A percentile compares a stretch with the other conserved stretches of the same genome.
Evolutionary conservation across 805 yeast genomes (phyloP).

Genomic region (Starmerella sirachaensis): DNA sequence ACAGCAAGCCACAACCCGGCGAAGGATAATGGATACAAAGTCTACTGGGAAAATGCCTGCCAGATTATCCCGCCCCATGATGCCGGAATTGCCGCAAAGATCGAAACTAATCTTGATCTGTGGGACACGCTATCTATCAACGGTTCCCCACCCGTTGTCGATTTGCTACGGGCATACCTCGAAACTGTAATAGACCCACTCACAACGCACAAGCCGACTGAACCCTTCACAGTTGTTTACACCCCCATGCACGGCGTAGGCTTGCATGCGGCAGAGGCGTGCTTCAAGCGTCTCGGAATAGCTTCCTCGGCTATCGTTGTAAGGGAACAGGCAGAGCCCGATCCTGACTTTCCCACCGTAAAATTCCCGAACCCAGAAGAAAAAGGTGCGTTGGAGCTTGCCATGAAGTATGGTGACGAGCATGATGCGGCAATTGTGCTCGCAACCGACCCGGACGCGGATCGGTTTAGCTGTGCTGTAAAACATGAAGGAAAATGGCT

Average conservation of each 20-base stretch:
- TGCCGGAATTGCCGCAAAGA: conserved; percentile 50
- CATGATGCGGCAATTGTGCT: conserved; percentile 44
- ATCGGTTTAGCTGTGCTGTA: conserved; percentile 74
- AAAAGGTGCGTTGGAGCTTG: conserved; percentile 72
- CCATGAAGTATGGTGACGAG: conserved; percentile 49
- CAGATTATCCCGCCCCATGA: conserved; percentile 94
- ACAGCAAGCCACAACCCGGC: conserved; percentile 35
- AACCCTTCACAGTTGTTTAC: conserved; percentile 42
- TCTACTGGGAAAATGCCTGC: conserved; percentile 86
- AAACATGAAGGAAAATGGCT: conserved; percentile 45
- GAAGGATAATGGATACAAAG: conserved; percentile 82
- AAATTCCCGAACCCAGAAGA: conserved; percentile 93
- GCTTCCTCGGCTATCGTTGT: conserved; percentile 36
- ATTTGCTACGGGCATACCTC: conserved; percentile 6
- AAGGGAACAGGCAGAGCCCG: conserved; percentile 55
- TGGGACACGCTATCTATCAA: conserved; percentile 30
- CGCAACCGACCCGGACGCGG: conserved; percentile 97
- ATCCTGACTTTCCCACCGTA: conserved; percentile 80
- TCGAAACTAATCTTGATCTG: conserved; percentile 50
- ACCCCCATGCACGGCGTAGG: conserved; percentile 98
- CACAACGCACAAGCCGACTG: not conserved
- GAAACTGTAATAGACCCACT: conserved; percentile 9
- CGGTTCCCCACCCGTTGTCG: no score
- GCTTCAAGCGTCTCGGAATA: conserved; percentile 32
- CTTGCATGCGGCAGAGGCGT: conserved; percentile 39